Base-by-base conservation (phyloP, 2,329 filamentous ascomycete genomes). In the Biscogniauxia sp. region DNA sequence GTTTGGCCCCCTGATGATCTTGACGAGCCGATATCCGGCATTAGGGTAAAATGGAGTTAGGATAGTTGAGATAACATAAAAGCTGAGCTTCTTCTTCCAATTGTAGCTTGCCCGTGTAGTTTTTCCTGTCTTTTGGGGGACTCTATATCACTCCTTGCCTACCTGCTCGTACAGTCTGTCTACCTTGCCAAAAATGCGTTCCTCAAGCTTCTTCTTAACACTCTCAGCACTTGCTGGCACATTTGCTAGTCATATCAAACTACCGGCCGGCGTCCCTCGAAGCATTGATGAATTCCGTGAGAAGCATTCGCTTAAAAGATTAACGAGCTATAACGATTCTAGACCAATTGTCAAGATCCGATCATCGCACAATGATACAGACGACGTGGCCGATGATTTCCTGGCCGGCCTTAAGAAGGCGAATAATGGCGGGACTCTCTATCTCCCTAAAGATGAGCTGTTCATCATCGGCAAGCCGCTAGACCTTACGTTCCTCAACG, bases 401-500 rank as follows among this genome's bases (percentile, higher is more conserved):
- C 74, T 82, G 26, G 75, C 76, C 69, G 85, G 80, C 0, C 72
- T 88, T 50, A 77, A 80, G 66, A 76, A 80, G 57, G 84, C 85
- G 1, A 87, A 88, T 66, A 74, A 84, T 41, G 85, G 85, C 53
- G 85, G 85, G 17, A 81, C 83, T 3, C 73, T 88, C 3, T 76
- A 84, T 50, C 72, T 87, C 1, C 75, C 83, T 32, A 80, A 81
- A 66, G 79, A 79, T 3, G 74, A 84, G 69, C 83, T 77, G 0
- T 87, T 82, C 68, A 73, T 87, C 20, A 85, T 87, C 64, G 84
- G 83, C 58, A 84, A 82, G 72, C 84, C 82, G 60, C 74, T 87
- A 13, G 83, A 87, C 63, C 70, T 87, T 62, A 86, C 79, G 7
- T 86, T 85, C 62, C 72, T 87, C 58, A 74, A 86, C 55, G 77